A percentile compares a stretch with the other conserved stretches of the same genome.
Conservation (phyloP, 495 filamentous ascomycete genomes). For the Cladorrhinum samala region DNA sequence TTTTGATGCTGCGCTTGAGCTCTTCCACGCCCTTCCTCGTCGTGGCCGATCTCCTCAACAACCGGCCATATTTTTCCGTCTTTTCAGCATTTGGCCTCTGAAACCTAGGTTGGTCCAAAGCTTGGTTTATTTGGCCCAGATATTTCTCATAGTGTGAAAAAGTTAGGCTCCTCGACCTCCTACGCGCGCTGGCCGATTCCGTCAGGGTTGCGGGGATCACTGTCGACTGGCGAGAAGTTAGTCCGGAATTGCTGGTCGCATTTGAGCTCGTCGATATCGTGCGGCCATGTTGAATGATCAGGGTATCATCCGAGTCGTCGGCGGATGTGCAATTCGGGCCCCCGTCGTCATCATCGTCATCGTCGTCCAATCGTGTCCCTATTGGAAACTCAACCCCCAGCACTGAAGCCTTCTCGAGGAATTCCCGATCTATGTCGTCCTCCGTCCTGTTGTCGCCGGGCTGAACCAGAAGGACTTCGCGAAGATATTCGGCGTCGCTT, state of each 20-base stretch:
- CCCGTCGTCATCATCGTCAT: constrained; percentile 10
- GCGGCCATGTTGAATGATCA: constrained; percentile 16
- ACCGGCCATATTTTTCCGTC: constrained; percentile 21
- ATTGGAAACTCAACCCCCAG: constrained; percentile 37
- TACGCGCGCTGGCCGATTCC: constrained; percentile 22
- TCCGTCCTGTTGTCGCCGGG: constrained; percentile 33
- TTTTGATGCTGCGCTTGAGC: constrained; percentile 36
- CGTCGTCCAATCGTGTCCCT: constrained; percentile 2
- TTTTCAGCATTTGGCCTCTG: constrained; percentile 13
- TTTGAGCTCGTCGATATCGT: constrained; percentile 20
- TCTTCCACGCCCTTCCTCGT: constrained; percentile 36
- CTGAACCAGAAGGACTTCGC: constrained; percentile 39
- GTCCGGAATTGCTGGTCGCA: constrained; percentile 3
- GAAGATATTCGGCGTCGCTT: constrained; percentile 34
- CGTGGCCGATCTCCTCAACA: constrained; percentile 28
- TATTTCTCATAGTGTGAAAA: constrained; percentile 51
- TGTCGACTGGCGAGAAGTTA: constrained; percentile 13
- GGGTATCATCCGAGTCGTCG: constrained; percentile 31
- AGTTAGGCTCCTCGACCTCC: constrained; percentile 36
- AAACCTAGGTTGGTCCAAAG: constrained; percentile 33
- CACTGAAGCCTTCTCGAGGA: constrained; percentile 33
- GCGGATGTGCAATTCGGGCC: constrained; percentile 14
- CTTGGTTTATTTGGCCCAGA: constrained; percentile 35
- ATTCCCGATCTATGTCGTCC: constrained; percentile 31
- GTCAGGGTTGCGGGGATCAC: constrained; percentile 17